A percentile compares a stretch with the other conserved stretches of the same genome.
These are phyloP conservation scores for Caryopteris hybrid DNA, from an alignment of 305 asterid species.

Conservation along the genomic window DNA sequence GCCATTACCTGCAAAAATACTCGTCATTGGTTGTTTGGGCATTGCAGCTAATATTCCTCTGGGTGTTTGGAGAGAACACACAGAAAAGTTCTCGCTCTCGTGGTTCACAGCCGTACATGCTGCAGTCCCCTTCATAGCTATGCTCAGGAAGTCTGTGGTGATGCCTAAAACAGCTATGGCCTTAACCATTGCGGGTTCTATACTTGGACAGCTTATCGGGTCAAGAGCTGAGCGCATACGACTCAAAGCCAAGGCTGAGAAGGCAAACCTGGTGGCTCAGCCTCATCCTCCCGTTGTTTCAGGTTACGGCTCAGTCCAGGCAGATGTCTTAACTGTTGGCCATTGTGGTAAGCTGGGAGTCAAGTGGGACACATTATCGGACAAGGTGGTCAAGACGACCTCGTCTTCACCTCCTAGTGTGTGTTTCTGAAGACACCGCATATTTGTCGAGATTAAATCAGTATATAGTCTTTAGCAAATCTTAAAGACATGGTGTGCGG, in stretches of 20 bases:
- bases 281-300: conserved; percentile 18
- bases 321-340: conserved; percentile 23
- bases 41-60: conserved; percentile 72
- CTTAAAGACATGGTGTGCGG: neutral
- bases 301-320: conserved; percentile 11
- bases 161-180: conserved; percentile 92
- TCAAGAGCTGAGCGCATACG: conserved; percentile 77
- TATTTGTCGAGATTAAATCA: conserved; percentile 4
- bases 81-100: conserved; percentile 53
- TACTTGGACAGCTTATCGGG: conserved; percentile 70
- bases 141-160: conserved; percentile 79
- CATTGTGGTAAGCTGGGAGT: conserved; percentile 35
- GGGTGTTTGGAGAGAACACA: conserved; percentile 81
- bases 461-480: neutral
- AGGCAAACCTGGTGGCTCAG: conserved; percentile 26
- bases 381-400: conserved; percentile 21
- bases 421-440: conserved; percentile 37
- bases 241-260: conserved; percentile 43
- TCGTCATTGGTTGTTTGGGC: conserved; percentile 62
- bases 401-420: conserved; percentile 43
- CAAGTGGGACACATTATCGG: conserved; percentile 34
- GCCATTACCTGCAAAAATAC: conserved; percentile 65
- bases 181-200: conserved; percentile 67
- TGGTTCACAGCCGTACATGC: conserved; percentile 90
- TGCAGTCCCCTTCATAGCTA: conserved; percentile 81